Percentiles rank a stretch among this genome's conserved stretches.
Conservation (phyloP, 2,329 filamentous ascomycete species). For the Didymellaceae sp. region DNA sequence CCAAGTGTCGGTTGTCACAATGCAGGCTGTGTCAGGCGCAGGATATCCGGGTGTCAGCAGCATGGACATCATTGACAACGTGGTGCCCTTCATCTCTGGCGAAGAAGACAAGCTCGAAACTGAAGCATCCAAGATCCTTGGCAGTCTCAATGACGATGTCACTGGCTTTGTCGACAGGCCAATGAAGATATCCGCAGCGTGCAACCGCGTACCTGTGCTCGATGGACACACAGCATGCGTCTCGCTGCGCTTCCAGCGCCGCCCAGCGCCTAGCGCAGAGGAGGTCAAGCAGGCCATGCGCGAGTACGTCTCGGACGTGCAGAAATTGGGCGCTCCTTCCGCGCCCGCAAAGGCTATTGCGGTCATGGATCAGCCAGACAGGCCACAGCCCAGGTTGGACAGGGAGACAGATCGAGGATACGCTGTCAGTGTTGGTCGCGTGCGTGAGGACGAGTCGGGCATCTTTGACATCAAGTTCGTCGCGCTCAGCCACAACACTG, state of each 20-base stretch:
- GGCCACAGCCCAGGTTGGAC: constrained; percentile 90
- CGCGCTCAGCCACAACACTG: constrained; percentile 87
- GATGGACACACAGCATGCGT: constrained; percentile 97
- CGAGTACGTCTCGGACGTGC: constrained; percentile 80
- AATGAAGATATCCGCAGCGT: constrained; percentile 82
- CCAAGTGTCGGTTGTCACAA: constrained; percentile 84
- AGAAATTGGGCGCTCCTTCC: constrained; percentile 83
- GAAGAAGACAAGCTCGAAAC: constrained; percentile 97
- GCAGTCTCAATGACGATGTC: constrained; percentile 71
- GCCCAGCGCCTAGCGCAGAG: constrained; percentile 75
- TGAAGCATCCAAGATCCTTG: constrained; percentile 94
- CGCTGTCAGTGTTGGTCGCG: constrained; percentile 86
- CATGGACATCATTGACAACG: constrained; percentile 97
- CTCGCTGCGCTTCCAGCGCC: constrained; percentile 78
- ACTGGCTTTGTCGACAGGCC: constrained; percentile 80
- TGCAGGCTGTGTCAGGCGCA: constrained; percentile 93
- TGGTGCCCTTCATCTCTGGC: constrained; percentile 89
- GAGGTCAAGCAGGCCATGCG: constrained; percentile 80
- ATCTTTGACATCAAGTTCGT: constrained; percentile 97
- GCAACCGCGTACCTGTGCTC: constrained; percentile 92
- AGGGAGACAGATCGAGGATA: constrained; percentile 85
- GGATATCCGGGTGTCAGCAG: constrained; percentile 87
- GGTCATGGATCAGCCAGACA: constrained; percentile 87
- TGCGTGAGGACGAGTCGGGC: constrained; percentile 83
- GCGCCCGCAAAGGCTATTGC: constrained; percentile 82